phyloP scores from a whole-genome alignment of 2,329 filamentous ascomycete species.

The Phyllosticta citrichinensis region DNA sequence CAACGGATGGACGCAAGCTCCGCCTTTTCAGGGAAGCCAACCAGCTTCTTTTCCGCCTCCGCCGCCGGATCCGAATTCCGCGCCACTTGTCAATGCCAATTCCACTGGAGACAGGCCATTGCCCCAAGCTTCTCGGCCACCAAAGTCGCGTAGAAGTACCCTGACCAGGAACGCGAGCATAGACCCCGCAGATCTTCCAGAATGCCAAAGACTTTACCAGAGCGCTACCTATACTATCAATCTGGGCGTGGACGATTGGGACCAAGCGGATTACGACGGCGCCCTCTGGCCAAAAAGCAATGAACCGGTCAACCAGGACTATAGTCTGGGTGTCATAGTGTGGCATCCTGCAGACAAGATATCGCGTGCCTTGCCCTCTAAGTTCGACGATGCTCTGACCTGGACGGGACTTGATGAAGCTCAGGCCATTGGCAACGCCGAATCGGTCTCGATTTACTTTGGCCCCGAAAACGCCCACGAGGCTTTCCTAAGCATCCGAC shows the following conservation, averaged over 20 bases:
- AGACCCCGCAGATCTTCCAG: neutral
- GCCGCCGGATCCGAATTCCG: neutral
- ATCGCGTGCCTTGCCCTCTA: constrained; percentile 32
- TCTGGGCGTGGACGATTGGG: constrained; percentile 30
- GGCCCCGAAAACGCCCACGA: constrained; percentile 33
- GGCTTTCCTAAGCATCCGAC: constrained; percentile 36
- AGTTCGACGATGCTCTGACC: constrained; percentile 28
- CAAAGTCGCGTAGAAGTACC: constrained; percentile 4
- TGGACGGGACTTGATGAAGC: constrained; percentile 28
- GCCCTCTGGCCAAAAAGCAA: constrained; percentile 36
- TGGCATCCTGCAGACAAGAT: constrained; percentile 36
- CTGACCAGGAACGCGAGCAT: constrained; percentile 1
- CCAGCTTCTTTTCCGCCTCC: neutral
- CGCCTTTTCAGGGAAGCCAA: constrained; percentile 1
- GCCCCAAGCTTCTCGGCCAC: neutral
- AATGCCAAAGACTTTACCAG: constrained; percentile 8
- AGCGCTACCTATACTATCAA: constrained; percentile 17
- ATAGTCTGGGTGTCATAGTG: constrained; percentile 36
- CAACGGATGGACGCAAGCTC: constrained; percentile 6
- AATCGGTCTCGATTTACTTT: constrained; percentile 42
- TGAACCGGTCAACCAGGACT: constrained; percentile 32
- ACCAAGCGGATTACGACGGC: constrained; percentile 33
- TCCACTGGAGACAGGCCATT: neutral
- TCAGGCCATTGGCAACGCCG: constrained; percentile 30
- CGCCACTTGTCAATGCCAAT: neutral